A percentile compares a stretch with the other conserved stretches of the same genome.
These are phyloP conservation scores for Perilla frutescens DNA, from an alignment of 257 asterid species.

Conservation along the genomic window DNA sequence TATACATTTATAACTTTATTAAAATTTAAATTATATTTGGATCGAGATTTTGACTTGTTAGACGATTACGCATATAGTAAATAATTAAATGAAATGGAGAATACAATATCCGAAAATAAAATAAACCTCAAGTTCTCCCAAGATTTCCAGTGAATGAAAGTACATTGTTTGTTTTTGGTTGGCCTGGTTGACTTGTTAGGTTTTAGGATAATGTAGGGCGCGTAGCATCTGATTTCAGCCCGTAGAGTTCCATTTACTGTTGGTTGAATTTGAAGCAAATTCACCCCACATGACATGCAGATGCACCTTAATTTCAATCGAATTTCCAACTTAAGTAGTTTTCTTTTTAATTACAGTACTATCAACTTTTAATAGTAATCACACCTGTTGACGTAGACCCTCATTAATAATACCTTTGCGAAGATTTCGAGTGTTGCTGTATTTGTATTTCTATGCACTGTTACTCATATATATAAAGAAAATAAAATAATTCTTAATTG, in stretches of 20 bases:
- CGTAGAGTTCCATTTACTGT: conserved; percentile 12
- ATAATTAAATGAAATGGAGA: no score
- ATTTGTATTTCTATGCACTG: no score
- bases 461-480: no score
- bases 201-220: not conserved
- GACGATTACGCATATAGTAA: no score
- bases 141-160: not conserved
- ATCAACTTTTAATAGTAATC: not conserved
- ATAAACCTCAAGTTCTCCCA: no score
- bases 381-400: not conserved
- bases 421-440: not conserved
- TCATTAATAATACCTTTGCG: not conserved
- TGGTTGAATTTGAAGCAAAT: conserved; percentile 29
- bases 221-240: conserved; percentile 28
- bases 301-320: conserved; percentile 5
- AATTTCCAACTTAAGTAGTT: not conserved
- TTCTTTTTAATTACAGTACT: not conserved
- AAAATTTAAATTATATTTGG: no score
- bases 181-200: not conserved
- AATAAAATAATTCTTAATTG: no score
- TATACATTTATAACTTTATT: no score
- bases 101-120: not conserved
- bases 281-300: conserved; percentile 14
- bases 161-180: not conserved
- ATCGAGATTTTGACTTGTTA: no score